phyloP scores from a whole-genome alignment of 176 grass and related monocot genomes.

The Aegilops longissima region DNA sequence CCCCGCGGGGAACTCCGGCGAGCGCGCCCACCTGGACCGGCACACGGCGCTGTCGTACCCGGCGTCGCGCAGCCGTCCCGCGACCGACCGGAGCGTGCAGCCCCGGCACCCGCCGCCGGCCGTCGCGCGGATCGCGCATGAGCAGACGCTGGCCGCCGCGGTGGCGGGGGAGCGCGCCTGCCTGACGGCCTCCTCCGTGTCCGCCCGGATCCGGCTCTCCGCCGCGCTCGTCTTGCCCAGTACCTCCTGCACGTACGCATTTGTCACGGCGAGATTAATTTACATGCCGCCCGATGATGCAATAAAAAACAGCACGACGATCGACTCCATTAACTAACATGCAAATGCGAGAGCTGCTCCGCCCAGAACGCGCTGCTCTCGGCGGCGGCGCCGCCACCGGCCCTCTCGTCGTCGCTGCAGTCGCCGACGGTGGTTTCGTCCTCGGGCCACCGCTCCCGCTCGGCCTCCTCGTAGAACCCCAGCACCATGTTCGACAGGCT shows the following conservation, averaged over 20 bases:
- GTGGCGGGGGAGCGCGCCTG: constrained; percentile 28
- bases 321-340: constrained; percentile 18
- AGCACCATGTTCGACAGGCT: constrained; percentile 61
- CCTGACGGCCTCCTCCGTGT: constrained; percentile 45
- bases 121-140: constrained; percentile 34
- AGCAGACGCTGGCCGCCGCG: constrained; percentile 25
- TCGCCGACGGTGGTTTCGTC: neutral
- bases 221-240: constrained; percentile 52
- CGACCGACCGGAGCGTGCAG: constrained; percentile 40
- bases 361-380: constrained; percentile 60
- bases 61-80: constrained; percentile 43
- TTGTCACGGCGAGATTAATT: constrained; percentile 2
- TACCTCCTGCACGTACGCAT: constrained; percentile 42
- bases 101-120: constrained; percentile 32
- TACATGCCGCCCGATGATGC: neutral
- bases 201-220: constrained; percentile 49
- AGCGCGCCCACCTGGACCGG: constrained; percentile 55
- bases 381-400: neutral
- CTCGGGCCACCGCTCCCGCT: constrained; percentile 15
- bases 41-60: constrained; percentile 63
- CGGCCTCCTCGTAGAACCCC: constrained; percentile 64
- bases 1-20: constrained; percentile 53
- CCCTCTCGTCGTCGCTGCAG: no score
- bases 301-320: neutral
- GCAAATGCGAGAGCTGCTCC: constrained; percentile 44